phyloP scores from a whole-genome alignment of 805 yeast genomes.

The Millerozyma acaciae region DNA sequence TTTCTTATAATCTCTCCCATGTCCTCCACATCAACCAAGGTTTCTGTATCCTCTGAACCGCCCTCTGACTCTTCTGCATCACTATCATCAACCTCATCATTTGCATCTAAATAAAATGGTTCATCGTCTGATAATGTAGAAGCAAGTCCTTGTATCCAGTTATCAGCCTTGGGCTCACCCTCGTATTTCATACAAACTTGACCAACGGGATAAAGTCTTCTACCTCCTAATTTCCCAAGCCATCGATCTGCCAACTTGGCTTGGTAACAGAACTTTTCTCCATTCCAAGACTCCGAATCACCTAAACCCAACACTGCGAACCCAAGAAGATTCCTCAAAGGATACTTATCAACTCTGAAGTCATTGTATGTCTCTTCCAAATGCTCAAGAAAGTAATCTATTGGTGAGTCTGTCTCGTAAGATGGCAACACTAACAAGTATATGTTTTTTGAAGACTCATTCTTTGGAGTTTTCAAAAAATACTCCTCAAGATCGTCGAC shows the following conservation, averaged over 20 bases:
- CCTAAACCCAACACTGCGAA: constrained; percentile 87
- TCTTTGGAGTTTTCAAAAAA: constrained; percentile 61
- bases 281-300: constrained; percentile 77
- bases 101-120: constrained; percentile 57
- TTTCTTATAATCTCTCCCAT: constrained; percentile 61
- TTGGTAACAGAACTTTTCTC: constrained; percentile 81
- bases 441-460: constrained; percentile 38
- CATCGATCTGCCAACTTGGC: constrained; percentile 70
- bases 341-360: constrained; percentile 80
- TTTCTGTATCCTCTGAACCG: constrained; percentile 35
- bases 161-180: constrained; percentile 54
- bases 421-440: constrained; percentile 82
- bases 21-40: constrained; percentile 81
- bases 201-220: constrained; percentile 80
- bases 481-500: constrained; percentile 80
- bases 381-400: constrained; percentile 81
- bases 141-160: constrained; percentile 63
- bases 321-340: constrained; percentile 65
- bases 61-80: constrained; percentile 41
- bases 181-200: constrained; percentile 74
- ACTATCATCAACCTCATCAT: constrained; percentile 54
- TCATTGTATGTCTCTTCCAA: constrained; percentile 78
- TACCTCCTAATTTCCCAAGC: constrained; percentile 79
- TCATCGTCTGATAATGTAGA: constrained; percentile 66
- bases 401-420: constrained; percentile 88